Conservation (phyloP, 2,329 filamentous ascomycete species). For the Ceratocystiopsis brevicomis region DNA sequence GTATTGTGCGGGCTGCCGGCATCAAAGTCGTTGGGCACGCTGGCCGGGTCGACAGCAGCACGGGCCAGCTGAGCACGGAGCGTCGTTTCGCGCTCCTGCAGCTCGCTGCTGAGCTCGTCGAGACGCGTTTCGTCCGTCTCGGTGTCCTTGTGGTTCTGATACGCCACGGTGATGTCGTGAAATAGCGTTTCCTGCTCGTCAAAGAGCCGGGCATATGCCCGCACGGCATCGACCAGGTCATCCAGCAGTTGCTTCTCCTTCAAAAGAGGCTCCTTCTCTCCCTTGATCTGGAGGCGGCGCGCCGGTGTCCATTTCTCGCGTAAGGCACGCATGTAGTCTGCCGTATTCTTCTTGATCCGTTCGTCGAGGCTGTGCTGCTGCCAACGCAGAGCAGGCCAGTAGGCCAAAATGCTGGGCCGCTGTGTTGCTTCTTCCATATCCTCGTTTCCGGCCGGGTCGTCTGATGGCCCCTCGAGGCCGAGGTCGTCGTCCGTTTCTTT, state of each 20-base stretch:
- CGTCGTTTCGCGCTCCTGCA: conserved; percentile 24
- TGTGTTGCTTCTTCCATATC: conserved; percentile 4
- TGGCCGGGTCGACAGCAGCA: conserved; percentile 22
- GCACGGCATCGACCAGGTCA: conserved; percentile 21
- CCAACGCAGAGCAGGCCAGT: conserved; percentile 8
- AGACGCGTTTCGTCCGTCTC: conserved; percentile 31
- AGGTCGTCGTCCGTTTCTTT: not conserved
- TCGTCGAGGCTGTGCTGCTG: conserved; percentile 21
- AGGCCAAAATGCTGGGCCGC: conserved; percentile 3
- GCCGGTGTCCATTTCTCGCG: conserved; percentile 26
- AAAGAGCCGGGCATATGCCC: conserved; percentile 23
- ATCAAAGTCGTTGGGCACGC: conserved; percentile 6
- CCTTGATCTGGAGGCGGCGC: conserved; percentile 27
- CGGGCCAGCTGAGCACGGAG: conserved; percentile 23
- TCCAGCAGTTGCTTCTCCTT: conserved; percentile 27
- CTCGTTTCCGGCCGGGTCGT: not conserved
- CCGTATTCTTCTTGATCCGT: conserved; percentile 26
- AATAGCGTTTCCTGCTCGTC: conserved; percentile 27
- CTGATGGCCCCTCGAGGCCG: no score
- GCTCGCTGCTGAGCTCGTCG: conserved; percentile 26
- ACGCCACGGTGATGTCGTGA: conserved; percentile 28
- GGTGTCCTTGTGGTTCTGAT: conserved; percentile 30
- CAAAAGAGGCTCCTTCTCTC: conserved; percentile 27
- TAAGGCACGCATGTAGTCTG: conserved; percentile 28
- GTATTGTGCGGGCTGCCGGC: conserved; percentile 13